These are phyloP conservation scores for Cytospora schulzeri DNA, from an alignment of 2,329 filamentous ascomycete species.

Conservation along the genomic window DNA sequence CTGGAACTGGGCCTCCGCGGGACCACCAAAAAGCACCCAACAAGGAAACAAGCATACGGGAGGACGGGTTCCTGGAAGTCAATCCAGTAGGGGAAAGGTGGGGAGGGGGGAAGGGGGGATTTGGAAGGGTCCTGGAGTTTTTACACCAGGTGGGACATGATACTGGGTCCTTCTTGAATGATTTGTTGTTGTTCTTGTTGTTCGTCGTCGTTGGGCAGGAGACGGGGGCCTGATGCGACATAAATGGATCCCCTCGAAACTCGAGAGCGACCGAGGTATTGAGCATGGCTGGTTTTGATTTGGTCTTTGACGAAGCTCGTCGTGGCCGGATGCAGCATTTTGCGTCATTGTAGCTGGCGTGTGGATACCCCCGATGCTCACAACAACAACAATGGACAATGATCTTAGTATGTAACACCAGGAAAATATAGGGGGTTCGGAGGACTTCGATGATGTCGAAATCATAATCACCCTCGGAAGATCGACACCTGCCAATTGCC, in stretches of 20 bases:
- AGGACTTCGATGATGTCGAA: not conserved
- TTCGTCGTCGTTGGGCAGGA: not conserved
- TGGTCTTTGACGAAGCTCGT: constrained; percentile 13
- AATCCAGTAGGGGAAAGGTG: not conserved
- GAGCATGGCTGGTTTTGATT: constrained; percentile 13
- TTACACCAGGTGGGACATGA: not conserved
- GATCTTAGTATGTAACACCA: not conserved
- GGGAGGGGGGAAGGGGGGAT: not conserved
- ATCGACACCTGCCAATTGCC: not conserved
- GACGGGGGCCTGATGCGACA: not conserved
- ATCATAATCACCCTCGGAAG: not conserved
- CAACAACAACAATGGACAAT: not conserved
- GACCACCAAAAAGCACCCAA: not conserved
- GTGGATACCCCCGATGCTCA: not conserved
- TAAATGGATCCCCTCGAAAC: not conserved
- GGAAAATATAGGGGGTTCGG: no score
- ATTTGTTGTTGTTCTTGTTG: not conserved
- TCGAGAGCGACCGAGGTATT: not conserved
- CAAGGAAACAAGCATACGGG: not conserved
- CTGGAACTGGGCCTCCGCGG: constrained; percentile 11
- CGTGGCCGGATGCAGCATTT: constrained; percentile 19
- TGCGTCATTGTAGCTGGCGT: constrained; percentile 17
- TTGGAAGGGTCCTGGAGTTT: not conserved
- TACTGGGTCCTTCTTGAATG: not conserved
- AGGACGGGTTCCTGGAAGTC: not conserved